Base-by-base conservation (phyloP, 768 basidiomycete species). In the Suillus weaverae region DNA sequence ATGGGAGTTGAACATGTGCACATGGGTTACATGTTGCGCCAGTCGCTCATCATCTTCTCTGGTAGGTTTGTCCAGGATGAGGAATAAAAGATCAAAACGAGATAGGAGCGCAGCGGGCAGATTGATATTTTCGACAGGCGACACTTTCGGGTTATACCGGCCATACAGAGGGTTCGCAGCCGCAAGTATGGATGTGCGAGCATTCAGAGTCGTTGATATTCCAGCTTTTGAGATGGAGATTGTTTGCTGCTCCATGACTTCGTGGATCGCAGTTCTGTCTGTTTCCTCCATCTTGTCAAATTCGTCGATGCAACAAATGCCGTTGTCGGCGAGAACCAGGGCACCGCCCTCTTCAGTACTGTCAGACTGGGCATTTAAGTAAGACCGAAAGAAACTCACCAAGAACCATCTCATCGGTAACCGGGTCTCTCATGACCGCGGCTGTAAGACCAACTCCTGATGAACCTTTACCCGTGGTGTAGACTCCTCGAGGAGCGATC, bases 171-270 rank as follows among this genome's bases (percentile, higher is more conserved):
- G 97, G 77, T 99, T 99, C 64, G 97, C 97, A 13, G 97, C 97
- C 4, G 97, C 97, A 16, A 99, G 87, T 72, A 99, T 94, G 9
- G 97, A 99, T 2, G 97, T 97, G 60, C 97, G 89, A 32, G 97
- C 97, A 72, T 99, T 99, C 55, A 99, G 84, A 1, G 97, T 99
- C 9, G 97, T 99, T 10, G 97, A 96, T 73, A 99, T 99, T 30
- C 97, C 97, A 5, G 97, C 97, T 78, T 99, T 99, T 50, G 97
- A 97, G 67, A 99, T 99, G 3, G 97, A 99, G 63, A 99, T 98
- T 0, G 97, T 99, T 79, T 99, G 97, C 77, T 99, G 97, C 79
- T 99, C 97, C 97, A 99, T 99, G 66, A 99, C 97, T 84, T 99
- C 97, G 80, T 99, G 97, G 67, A 99, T 99, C 16, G 97, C 94